phyloP scores from a whole-genome alignment of 202 grass and related monocot species.

The Bolboschoenoplectus hybrid region DNA sequence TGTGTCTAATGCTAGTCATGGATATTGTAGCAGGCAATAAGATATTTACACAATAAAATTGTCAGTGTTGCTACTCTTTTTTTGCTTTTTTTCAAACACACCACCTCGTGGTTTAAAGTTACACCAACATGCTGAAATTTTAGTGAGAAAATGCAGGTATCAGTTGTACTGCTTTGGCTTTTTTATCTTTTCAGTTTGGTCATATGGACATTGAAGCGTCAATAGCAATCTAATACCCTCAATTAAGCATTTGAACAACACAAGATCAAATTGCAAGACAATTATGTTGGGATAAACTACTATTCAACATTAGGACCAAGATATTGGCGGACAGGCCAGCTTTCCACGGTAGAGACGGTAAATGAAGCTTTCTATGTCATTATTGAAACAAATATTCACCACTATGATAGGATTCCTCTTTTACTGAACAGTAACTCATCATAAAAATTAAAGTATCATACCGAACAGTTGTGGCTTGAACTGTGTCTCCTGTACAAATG shows the following conservation, averaged over 20 bases:
- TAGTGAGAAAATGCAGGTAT: neutral
- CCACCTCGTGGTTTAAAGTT: neutral
- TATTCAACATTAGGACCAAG: neutral
- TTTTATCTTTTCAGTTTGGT: neutral
- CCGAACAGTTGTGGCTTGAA: slow-evolving; percentile 73
- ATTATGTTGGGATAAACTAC: neutral
- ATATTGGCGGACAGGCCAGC: neutral
- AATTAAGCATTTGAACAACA: neutral
- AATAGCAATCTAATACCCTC: neutral
- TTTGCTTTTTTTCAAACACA: neutral
- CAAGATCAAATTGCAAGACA: neutral
- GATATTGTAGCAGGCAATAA: neutral
- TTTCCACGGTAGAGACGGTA: neutral
- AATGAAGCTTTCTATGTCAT: neutral
- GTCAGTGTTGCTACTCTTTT: neutral
- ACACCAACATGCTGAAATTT: neutral
- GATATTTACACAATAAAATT: slow-evolving; percentile 11
- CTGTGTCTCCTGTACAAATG: slow-evolving; percentile 62
- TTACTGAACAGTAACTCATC: neutral
- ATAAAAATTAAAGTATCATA: neutral
- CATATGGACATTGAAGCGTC: neutral
- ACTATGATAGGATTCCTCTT: neutral
- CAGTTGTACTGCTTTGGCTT: neutral
- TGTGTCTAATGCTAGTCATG: neutral
- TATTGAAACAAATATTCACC: neutral